phyloP scores from a whole-genome alignment of 225 moss, liverwort and hornwort genomes.

The Polytrichum formosum region DNA sequence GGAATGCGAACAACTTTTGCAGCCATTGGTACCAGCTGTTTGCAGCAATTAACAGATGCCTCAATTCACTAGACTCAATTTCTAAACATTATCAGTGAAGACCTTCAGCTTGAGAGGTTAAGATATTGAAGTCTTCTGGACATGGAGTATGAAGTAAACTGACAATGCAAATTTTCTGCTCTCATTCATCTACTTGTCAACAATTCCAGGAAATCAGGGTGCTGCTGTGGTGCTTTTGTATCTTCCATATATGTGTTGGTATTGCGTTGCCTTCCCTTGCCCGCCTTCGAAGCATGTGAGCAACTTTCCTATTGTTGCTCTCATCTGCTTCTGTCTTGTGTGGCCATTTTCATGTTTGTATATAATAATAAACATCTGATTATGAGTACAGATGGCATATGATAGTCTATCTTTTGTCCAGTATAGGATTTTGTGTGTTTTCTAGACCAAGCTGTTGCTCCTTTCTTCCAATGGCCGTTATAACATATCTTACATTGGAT shows the following conservation, averaged over 20 bases:
- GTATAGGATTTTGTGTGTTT: not conserved
- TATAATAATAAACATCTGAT: constrained; percentile 5
- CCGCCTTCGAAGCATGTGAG: constrained; percentile 73
- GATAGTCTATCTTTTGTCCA: constrained; percentile 9
- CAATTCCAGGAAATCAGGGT: constrained; percentile 65
- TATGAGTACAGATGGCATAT: not conserved
- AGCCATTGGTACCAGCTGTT: too few relatives aligned
- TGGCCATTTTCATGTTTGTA: not conserved
- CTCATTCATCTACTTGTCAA: too few relatives aligned
- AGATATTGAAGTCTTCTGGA: not conserved
- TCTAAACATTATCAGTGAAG: too few relatives aligned
- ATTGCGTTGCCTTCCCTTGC: constrained; percentile 77
- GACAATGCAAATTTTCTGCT: not conserved
- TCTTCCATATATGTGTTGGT: constrained; percentile 81
- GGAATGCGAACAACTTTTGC: too few relatives aligned
- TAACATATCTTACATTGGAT: not conserved
- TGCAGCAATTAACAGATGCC: too few relatives aligned
- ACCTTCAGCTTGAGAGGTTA: too few relatives aligned
- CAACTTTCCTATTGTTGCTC: not conserved
- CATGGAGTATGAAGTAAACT: not conserved
- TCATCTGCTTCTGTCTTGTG: not conserved
- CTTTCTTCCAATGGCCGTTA: too few relatives aligned
- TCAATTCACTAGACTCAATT: too few relatives aligned
- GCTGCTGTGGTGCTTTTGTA: constrained; percentile 76
- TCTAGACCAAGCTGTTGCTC: not conserved